Evolutionary conservation across 768 basidiomycete species (phyloP), one percentile per base, ranked within the genome.

Genomic region (Russula foetens): DNA sequence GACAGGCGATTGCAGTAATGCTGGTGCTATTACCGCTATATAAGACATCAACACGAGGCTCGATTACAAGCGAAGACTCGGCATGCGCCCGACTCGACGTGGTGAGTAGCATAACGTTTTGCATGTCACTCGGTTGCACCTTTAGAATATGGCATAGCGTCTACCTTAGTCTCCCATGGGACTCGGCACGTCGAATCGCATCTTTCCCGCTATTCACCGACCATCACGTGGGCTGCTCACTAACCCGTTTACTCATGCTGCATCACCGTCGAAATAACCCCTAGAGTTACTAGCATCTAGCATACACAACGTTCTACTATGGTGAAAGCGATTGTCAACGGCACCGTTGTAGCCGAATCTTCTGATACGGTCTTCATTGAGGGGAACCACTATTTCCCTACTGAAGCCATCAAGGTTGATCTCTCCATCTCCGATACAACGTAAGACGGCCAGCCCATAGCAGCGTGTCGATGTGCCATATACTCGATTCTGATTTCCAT

Each of bases 311-410:
- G 4, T 26, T 58, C 44, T n/a, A 60, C 21, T 28, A 73, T 73
- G 72, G 71, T 86, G 76, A 82, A 79, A 72, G 85, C 81, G 29
- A 72, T 74, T 2, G 66, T 83, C 59, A 73, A 82, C 66, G 79
- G 76, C 26, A 70, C 70, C 14, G 70, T 78, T 15, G 75, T 91
- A 66, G 88, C 88, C 0, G 79, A 87, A 56, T 81, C 79, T 7
- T 71, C 75, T 63, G 71, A 75, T 0, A 84, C 87, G 0, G 71
- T 81, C 38, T 69, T 80, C 7, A 77, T 90, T 48, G 86, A 89
- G 66, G 79, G 79, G 14, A 89, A 86, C 63, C 81, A 86, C 63
- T 90, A 90, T 72, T 90, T 90, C 69, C 86, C 89, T 4, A 82
- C 83, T 0, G 69, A 74, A 1, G 72, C 79, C 1, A 73, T 90